Conservation (phyloP, 306 rosid species). For the Castanea sativa region DNA sequence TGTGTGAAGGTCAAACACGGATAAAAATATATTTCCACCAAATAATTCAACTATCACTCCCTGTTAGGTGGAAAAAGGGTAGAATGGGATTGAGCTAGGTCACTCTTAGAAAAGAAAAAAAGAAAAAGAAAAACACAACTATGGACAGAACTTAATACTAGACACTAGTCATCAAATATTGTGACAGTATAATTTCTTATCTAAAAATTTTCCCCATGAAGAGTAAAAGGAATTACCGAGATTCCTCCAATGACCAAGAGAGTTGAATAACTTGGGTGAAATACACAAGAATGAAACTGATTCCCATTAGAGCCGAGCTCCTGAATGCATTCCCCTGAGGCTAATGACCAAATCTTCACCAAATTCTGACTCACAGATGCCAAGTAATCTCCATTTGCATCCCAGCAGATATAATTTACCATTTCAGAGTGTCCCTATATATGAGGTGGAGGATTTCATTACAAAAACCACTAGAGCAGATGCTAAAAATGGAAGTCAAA, state of each 20-base stretch:
- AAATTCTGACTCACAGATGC: conserved; percentile 48
- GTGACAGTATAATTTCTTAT: neutral
- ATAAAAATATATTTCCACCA: neutral
- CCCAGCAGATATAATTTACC: conserved; percentile 52
- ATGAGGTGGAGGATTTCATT: conserved; percentile 9
- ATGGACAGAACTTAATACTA: neutral
- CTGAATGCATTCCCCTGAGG: conserved; percentile 45
- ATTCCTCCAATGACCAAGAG: conserved; percentile 45
- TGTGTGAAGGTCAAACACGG: neutral
- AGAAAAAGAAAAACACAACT: neutral
- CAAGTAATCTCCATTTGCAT: conserved; percentile 36
- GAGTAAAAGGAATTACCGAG: conserved; percentile 32
- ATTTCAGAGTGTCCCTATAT: conserved; percentile 48
- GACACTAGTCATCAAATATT: neutral
- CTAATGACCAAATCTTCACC: conserved; percentile 48
- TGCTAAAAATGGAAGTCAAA: conserved; percentile 2
- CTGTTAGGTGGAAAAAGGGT: neutral
- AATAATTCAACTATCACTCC: too few species aligned
- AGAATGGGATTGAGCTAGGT: neutral
- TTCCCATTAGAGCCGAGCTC: conserved; percentile 35
- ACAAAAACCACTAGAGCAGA: neutral
- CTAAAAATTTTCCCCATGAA: neutral
- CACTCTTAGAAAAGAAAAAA: neutral
- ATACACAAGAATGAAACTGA: conserved; percentile 45
- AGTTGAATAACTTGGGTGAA: conserved; percentile 52